Conservation (phyloP, 805 yeast genomes). For the Suhomyces tanzawaensis region DNA sequence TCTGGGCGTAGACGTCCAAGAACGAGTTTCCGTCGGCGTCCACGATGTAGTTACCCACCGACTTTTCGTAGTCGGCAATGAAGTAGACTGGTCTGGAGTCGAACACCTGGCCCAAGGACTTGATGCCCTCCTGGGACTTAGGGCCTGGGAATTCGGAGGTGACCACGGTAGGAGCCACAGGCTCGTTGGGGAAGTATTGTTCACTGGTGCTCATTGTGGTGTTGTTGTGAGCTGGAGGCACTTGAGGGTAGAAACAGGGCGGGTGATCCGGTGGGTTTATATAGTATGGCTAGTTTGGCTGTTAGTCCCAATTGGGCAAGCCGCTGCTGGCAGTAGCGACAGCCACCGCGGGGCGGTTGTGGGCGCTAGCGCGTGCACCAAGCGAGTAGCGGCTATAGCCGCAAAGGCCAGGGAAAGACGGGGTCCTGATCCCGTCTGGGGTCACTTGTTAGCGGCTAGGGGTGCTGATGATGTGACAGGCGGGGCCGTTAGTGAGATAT, state of each 20-base stretch:
- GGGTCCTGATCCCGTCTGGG: too few species aligned
- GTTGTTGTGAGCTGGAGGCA: neutral
- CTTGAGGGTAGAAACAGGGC: neutral
- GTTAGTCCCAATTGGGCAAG: slow-evolving; percentile 4
- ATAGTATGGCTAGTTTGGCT: neutral
- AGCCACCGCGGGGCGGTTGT: neutral
- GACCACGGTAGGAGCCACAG: slow-evolving; percentile 60
- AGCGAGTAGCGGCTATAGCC: neutral
- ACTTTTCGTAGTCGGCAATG: slow-evolving; percentile 71
- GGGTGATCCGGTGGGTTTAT: neutral
- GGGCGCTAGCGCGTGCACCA: neutral
- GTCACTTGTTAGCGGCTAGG: too few species aligned
- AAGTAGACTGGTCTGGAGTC: slow-evolving; percentile 75
- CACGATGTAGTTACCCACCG: slow-evolving; percentile 73
- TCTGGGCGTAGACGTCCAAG: slow-evolving; percentile 79
- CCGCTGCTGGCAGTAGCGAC: slow-evolving; percentile 1
- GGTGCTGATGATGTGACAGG: too few species aligned
- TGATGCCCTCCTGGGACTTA: slow-evolving; percentile 50
- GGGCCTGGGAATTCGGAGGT: slow-evolving; percentile 78
- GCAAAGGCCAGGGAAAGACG: too few species aligned
- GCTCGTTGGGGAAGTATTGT: slow-evolving; percentile 76
- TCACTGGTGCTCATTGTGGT: slow-evolving; percentile 44
- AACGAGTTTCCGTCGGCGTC: slow-evolving; percentile 77
- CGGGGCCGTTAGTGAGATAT: too few species aligned
- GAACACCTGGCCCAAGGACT: slow-evolving; percentile 57